Evolutionary conservation across 148 eudicot species (phyloP), one percentile per base, ranked within the genome.

Genomic region (Dysphania ambrosioides): DNA sequence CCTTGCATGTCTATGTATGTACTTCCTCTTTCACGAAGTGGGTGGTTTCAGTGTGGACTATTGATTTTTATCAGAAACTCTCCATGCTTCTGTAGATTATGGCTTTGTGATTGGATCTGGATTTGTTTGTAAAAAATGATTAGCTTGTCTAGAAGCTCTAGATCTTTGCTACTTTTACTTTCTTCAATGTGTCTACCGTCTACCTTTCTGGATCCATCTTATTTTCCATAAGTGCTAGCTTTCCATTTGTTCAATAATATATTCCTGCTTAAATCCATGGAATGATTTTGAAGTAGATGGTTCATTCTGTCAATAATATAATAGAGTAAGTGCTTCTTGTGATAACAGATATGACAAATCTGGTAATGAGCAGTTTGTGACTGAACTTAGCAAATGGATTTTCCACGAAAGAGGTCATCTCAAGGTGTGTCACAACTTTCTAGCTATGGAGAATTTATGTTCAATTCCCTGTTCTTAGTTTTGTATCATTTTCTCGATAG

Each of bases 341-440:
- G 51, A 40, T 63, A 35, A 57, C 72, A 90, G 96, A 56, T 86
- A 78, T 80, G 88, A 55, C 69, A 90, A 87, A 85, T 90, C 96
- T 70, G 97, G 96, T 30, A 93, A 93, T 51, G 91, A 93, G 78
- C 96, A 90, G 74, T 87, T 93, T 82, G 79, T 87, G 42, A 88
- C 88, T 72, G 97, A 93, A 78, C 82, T 90, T 69, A 88, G 90
- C 88, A 92, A 88, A 83, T 92, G 97, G 97, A 80, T 92, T 61
- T 92, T 92, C 81, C 96, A 93, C 66, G 97, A 93, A 85, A 90
- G 97, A 77, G 97, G 96, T 77, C 96, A 90, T 81, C 88, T 93
- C 21, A 93, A 90, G 97, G 97, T 92, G 7, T 26, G 74, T 47
- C 70, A 42, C 41, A 15, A 9, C 30, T 42, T 70, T 32, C 47